phyloP scores from a whole-genome alignment of 2,329 filamentous ascomycete species.

The Falciphora oryzae region DNA sequence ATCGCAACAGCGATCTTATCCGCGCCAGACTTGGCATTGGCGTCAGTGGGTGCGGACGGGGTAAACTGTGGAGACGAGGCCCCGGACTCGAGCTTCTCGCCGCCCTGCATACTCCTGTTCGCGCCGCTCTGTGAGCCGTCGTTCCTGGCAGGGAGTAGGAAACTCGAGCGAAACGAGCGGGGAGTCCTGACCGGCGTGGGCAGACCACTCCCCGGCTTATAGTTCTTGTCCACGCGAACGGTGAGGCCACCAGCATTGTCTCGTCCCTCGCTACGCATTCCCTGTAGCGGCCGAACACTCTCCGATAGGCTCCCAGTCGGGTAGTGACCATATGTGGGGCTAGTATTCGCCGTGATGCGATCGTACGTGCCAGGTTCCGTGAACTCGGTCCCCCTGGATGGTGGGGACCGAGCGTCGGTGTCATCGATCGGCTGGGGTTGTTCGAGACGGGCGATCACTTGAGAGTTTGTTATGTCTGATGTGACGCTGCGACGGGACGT shows the following conservation, averaged over 20 bases:
- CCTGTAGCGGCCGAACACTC: constrained; percentile 71
- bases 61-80: constrained; percentile 66
- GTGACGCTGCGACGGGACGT: constrained; percentile 37
- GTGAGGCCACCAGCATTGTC: constrained; percentile 35
- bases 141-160: constrained; percentile 56
- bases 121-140: constrained; percentile 33
- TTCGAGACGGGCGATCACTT: constrained; percentile 25
- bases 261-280: constrained; percentile 25
- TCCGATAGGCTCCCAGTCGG: constrained; percentile 61
- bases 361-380: constrained; percentile 70
- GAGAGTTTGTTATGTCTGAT: constrained; percentile 46
- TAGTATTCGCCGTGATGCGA: constrained; percentile 66
- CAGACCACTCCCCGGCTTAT: constrained; percentile 42
- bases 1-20: constrained; percentile 43
- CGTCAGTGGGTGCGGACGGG: constrained; percentile 20
- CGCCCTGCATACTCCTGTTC: constrained; percentile 57
- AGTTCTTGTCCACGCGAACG: constrained; percentile 55
- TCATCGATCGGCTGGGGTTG: constrained; percentile 32
- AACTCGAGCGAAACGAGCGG: constrained; percentile 69
- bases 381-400: constrained; percentile 74
- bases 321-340: constrained; percentile 57
- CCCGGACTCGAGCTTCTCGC: constrained; percentile 78
- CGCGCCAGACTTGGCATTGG: constrained; percentile 17
- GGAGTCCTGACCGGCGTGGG: constrained; percentile 64
- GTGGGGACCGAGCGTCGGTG: constrained; percentile 51